Conservation (phyloP, 2,329 filamentous ascomycete species). For the Acarospora socialis region DNA sequence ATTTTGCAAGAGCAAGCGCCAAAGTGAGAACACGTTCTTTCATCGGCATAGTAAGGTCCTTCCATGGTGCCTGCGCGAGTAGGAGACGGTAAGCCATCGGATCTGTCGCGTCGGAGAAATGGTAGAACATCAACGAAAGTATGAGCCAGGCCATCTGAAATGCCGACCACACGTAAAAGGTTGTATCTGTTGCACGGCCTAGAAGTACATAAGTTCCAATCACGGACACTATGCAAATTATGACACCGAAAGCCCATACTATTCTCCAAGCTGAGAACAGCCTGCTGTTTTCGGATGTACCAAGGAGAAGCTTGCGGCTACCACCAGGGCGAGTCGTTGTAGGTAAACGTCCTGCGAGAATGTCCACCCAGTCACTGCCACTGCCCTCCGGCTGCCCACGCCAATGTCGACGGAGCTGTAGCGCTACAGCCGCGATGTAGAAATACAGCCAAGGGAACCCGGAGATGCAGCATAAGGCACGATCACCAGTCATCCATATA, state of each 20-base stretch:
- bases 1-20: no score
- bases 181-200: background rate
- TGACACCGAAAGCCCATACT: slow-evolving; percentile 3
- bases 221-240: slow-evolving; percentile 3
- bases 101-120: slow-evolving; percentile 7
- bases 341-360: slow-evolving; percentile 6
- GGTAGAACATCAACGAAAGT: slow-evolving; percentile 5
- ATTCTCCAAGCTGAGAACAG: slow-evolving; percentile 4
- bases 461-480: slow-evolving; percentile 1
- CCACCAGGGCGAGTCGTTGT: slow-evolving; percentile 6
- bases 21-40: no score
- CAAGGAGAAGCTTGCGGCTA: slow-evolving; percentile 5
- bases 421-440: background rate
- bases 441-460: slow-evolving; percentile 5
- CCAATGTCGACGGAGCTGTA: background rate
- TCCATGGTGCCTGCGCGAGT: no score
- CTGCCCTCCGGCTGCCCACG: slow-evolving; percentile 1
- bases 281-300: slow-evolving; percentile 6
- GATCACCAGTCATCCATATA: slow-evolving; percentile 3
- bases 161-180: slow-evolving; percentile 5
- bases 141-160: slow-evolving; percentile 7
- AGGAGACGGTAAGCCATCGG: no score
- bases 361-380: slow-evolving; percentile 1
- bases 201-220: slow-evolving; percentile 2
- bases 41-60: no score